A percentile compares a stretch with the other conserved stretches of the same genome.
These are phyloP conservation scores for Pichia sp. DNA, from an alignment of 1,139 yeast species.

Conservation along the genomic window DNA sequence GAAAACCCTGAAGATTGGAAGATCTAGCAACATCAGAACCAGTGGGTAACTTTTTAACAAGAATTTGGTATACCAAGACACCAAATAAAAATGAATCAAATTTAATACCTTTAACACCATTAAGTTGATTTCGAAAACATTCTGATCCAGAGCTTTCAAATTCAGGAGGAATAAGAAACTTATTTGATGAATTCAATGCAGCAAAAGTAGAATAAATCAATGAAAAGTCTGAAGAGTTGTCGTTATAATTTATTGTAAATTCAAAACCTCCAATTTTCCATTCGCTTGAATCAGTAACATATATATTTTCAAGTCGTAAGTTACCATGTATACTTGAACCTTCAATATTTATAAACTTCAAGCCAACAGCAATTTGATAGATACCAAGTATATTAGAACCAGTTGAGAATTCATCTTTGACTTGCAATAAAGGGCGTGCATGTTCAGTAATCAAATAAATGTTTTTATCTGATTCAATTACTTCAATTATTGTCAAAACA, in stretches of 20 bases:
- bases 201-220: constrained; percentile 3
- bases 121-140: constrained; percentile 14
- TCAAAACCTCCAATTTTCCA: constrained; percentile 89
- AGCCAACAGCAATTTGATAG: constrained; percentile 47
- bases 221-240: constrained; percentile 20
- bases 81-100: constrained; percentile 66
- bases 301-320: constrained; percentile 52
- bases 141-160: constrained; percentile 20
- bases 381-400: constrained; percentile 38
- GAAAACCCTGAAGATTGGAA: constrained; percentile 21
- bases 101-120: constrained; percentile 33
- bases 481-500: constrained; percentile 60
- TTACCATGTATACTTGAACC: constrained; percentile 66
- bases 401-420: background rate
- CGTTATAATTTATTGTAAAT: constrained; percentile 46
- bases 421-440: constrained; percentile 50
- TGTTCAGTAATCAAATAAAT: constrained; percentile 76
- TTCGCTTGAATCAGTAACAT: constrained; percentile 63
- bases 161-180: constrained; percentile 24
- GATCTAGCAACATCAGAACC: constrained; percentile 5
- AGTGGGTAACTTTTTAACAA: constrained; percentile 31
- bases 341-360: constrained; percentile 57
- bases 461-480: constrained; percentile 54
- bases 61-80: constrained; percentile 43
- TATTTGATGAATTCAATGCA: constrained; percentile 1